phyloP scores from a whole-genome alignment of 768 basidiomycete genomes.

The Suillus subaureus region DNA sequence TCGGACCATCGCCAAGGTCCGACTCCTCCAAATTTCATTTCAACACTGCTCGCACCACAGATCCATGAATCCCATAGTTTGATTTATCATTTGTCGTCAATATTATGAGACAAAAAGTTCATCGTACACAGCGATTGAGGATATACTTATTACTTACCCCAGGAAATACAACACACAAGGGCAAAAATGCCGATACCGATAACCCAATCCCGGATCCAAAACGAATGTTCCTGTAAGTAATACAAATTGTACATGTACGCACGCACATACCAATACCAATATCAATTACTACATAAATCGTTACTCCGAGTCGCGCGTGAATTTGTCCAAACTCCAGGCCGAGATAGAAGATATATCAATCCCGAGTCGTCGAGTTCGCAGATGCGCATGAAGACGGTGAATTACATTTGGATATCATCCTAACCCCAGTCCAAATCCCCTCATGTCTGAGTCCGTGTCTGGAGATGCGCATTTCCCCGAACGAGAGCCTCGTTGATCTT shows the following conservation, averaged over 20 bases:
- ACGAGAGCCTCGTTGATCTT: conserved; percentile 40
- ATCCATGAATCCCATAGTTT: too few relatives aligned
- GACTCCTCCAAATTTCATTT: too few relatives aligned
- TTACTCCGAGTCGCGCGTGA: not conserved
- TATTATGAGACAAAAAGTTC: too few relatives aligned
- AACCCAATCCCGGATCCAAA: not conserved
- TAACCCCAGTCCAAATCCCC: not conserved
- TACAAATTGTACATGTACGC: not conserved
- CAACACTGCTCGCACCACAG: too few relatives aligned
- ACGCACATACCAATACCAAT: not conserved
- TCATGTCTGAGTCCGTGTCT: conserved; percentile 2
- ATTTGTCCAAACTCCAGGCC: not conserved
- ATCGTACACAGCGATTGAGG: too few relatives aligned
- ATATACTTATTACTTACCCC: too few relatives aligned
- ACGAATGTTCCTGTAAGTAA: not conserved
- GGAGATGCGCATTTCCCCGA: not conserved
- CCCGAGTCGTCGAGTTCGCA: not conserved
- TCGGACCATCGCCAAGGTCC: too few relatives aligned
- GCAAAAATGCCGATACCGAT: not conserved
- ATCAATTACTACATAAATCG: not conserved
- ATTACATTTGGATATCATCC: not conserved
- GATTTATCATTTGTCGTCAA: too few relatives aligned
- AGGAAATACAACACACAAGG: not conserved
- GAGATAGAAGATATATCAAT: not conserved
- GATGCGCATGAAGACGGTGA: not conserved